Evolutionary conservation across 2,329 filamentous ascomycete species (phyloP).

Genomic region (Decorospora gaudefroyi): DNA sequence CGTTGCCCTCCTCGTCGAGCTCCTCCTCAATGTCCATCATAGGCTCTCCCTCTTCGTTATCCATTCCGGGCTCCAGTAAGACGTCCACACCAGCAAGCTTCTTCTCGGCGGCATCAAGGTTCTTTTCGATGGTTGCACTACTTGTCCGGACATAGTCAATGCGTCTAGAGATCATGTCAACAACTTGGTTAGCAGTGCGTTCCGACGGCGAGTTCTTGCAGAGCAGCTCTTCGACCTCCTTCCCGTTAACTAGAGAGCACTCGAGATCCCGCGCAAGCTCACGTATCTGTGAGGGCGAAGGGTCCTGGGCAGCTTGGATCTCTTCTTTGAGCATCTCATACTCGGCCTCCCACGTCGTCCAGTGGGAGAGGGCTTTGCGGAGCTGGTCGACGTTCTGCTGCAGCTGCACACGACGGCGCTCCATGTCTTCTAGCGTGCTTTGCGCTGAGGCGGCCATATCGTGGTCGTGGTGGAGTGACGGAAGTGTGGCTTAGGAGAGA

Average conservation of each 20-base stretch:
- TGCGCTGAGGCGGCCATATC: conserved; percentile 37
- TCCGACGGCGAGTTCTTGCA: conserved; percentile 51
- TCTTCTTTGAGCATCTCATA: conserved; percentile 90
- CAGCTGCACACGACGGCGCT: conserved; percentile 73
- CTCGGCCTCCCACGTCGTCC: conserved; percentile 88
- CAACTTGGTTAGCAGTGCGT: conserved; percentile 65
- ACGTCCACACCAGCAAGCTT: conserved; percentile 65
- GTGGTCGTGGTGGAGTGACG: conserved; percentile 4
- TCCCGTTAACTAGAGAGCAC: conserved; percentile 66
- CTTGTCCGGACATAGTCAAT: conserved; percentile 91
- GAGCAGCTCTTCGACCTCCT: conserved; percentile 62
- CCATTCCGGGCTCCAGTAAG: conserved; percentile 62
- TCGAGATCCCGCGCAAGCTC: conserved; percentile 62
- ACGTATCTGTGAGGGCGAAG: conserved; percentile 38
- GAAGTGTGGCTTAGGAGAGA: conserved; percentile 6
- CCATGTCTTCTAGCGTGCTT: conserved; percentile 68
- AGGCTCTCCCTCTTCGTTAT: conserved; percentile 71
- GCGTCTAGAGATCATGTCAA: conserved; percentile 70
- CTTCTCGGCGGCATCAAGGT: conserved; percentile 69
- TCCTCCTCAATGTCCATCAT: conserved; percentile 92
- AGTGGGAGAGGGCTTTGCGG: conserved; percentile 76
- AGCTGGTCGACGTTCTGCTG: conserved; percentile 77
- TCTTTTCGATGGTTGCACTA: conserved; percentile 72
- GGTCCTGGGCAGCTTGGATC: conserved; percentile 56
- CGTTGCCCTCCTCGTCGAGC: conserved; percentile 86